Conservation (phyloP, 768 basidiomycete genomes). For the Tylopilus balloui region DNA sequence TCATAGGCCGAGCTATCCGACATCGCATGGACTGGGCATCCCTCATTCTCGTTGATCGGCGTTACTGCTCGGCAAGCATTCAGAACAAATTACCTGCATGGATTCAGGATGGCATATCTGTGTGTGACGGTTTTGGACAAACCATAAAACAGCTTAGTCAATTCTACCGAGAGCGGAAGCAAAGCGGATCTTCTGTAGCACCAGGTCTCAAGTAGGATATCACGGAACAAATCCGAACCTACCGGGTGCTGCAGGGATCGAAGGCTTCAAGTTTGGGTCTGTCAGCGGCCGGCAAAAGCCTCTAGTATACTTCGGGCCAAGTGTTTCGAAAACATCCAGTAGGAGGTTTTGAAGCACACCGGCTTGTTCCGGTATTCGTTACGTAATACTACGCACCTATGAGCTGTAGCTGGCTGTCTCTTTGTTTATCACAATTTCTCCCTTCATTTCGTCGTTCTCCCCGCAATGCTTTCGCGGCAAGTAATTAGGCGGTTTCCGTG, state of each 20-base stretch:
- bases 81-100: slow-evolving; percentile 83
- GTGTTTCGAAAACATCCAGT: not conserved
- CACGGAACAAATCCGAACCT: not conserved
- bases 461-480: slow-evolving; percentile 37
- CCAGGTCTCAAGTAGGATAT: slow-evolving; percentile 3
- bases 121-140: slow-evolving; percentile 66
- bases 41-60: slow-evolving; percentile 78
- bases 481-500: slow-evolving; percentile 34
- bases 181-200: not conserved
- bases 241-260: slow-evolving; percentile 1
- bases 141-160: slow-evolving; percentile 60
- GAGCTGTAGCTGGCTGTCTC: not conserved
- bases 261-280: slow-evolving; percentile 1
- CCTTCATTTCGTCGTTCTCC: not conserved
- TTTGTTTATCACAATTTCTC: not conserved
- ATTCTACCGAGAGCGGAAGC: slow-evolving; percentile 63
- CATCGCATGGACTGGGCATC: slow-evolving; percentile 91
- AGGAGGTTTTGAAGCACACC: not conserved
- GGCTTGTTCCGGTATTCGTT: slow-evolving; percentile 15
- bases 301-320: not conserved
- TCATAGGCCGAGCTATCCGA: slow-evolving; percentile 83
- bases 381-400: slow-evolving; percentile 11
- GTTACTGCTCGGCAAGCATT: slow-evolving; percentile 69
- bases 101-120: slow-evolving; percentile 64
- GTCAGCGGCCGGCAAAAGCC: not conserved